These are phyloP conservation scores for Penicillium hesseltinei DNA, from an alignment of 2,329 filamentous ascomycete genomes.

Conservation along the genomic window DNA sequence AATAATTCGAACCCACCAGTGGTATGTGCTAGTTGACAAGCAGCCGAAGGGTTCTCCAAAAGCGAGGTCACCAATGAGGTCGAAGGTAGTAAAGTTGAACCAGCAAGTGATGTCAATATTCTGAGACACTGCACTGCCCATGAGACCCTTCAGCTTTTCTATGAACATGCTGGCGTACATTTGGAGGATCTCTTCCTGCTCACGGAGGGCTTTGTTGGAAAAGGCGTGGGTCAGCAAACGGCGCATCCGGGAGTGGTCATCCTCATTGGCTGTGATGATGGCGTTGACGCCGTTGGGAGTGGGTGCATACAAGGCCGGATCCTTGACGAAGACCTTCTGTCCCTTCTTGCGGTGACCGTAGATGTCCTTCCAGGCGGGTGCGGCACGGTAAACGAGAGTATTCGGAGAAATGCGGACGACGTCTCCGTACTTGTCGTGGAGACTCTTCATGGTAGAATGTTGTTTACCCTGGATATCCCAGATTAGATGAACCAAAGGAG, in stretches of 20 bases:
- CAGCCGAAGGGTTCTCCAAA: slow-evolving; percentile 36
- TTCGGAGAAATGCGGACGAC: slow-evolving; percentile 43
- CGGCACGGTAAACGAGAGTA: slow-evolving; percentile 36
- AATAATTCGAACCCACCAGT: slow-evolving; percentile 32
- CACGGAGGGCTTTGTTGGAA: slow-evolving; percentile 33
- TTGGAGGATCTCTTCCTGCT: slow-evolving; percentile 36
- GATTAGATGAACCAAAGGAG: slow-evolving; percentile 21
- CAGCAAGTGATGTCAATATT: slow-evolving; percentile 22
- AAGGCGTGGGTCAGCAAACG: slow-evolving; percentile 37
- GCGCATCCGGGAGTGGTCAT: slow-evolving; percentile 33
- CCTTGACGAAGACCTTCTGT: slow-evolving; percentile 24
- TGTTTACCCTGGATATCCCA: slow-evolving; percentile 21
- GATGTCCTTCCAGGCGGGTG: slow-evolving; percentile 36
- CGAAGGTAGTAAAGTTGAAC: slow-evolving; percentile 34
- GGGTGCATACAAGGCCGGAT: slow-evolving; percentile 22
- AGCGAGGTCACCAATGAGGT: slow-evolving; percentile 36
- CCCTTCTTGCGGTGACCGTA: slow-evolving; percentile 34
- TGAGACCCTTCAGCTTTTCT: slow-evolving; percentile 13
- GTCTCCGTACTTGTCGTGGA: slow-evolving; percentile 29
- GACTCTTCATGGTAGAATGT: slow-evolving; percentile 15
- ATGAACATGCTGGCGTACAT: slow-evolving; percentile 32
- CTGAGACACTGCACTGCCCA: neutral
- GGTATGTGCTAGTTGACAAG: slow-evolving; percentile 26
- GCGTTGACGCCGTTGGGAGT: slow-evolving; percentile 23
- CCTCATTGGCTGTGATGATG: slow-evolving; percentile 28